phyloP scores from a whole-genome alignment of 345 rosid species.

The Kandelia obovata region DNA sequence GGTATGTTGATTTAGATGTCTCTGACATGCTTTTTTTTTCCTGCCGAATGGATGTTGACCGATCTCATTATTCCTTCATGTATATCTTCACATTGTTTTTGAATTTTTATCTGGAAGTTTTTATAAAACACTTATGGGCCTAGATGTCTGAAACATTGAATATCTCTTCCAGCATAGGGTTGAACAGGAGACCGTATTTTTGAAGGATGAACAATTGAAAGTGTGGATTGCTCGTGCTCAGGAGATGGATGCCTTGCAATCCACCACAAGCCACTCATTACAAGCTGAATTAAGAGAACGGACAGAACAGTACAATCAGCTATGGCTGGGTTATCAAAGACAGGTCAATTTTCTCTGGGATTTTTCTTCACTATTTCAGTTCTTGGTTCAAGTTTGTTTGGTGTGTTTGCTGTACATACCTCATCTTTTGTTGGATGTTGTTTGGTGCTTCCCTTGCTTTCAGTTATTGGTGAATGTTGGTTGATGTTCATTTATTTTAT shows the following conservation, averaged over 20 bases:
- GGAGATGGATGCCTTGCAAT: constrained; percentile 83
- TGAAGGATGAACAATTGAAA: constrained; percentile 86
- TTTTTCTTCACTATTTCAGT: constrained; percentile 5
- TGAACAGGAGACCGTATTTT: constrained; percentile 76
- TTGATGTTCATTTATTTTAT: background rate
- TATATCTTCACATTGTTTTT: background rate
- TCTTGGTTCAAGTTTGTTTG: constrained; percentile 7
- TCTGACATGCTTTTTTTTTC: background rate
- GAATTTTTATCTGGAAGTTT: background rate
- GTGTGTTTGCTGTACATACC: background rate
- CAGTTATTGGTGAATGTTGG: background rate
- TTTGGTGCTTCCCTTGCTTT: background rate
- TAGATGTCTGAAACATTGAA: constrained; percentile 17
- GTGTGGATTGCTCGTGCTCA: constrained; percentile 80
- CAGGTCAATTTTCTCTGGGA: constrained; percentile 54
- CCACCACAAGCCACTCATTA: constrained; percentile 62
- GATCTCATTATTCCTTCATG: background rate
- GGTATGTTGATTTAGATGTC: constrained; percentile 38
- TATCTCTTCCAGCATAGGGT: constrained; percentile 66
- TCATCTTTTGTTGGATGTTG: background rate
- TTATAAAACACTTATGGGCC: background rate
- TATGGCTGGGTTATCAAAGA: constrained; percentile 90
- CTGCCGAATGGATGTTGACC: constrained; percentile 1
- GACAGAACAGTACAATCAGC: constrained; percentile 84
- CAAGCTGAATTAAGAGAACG: constrained; percentile 83